Evolutionary conservation across 2,329 filamentous ascomycete genomes (phyloP).

Genomic region (Zasmidium citrigriseum): DNA sequence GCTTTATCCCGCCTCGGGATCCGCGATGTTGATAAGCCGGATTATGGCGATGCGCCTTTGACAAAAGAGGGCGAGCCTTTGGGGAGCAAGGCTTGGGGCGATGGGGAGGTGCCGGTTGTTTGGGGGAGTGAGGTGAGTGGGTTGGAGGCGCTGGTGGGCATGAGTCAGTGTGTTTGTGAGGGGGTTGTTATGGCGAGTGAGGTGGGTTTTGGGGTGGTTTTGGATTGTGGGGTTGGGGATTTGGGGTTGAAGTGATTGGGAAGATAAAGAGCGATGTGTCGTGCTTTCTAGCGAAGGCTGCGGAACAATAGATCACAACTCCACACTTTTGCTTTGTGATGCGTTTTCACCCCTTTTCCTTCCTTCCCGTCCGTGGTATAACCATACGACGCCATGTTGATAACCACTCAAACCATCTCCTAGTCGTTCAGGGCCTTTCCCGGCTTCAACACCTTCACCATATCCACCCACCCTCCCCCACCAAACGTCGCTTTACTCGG

Average conservation of each 20-base stretch:
- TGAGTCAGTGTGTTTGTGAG: constrained; percentile 50
- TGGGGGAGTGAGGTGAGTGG: constrained; percentile 69
- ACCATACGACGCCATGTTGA: background rate
- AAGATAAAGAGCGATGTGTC: too few relatives aligned
- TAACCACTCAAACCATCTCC: background rate
- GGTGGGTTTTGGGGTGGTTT: constrained; percentile 62
- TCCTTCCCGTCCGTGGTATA: background rate
- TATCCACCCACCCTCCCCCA: constrained; percentile 78
- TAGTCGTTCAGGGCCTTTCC: background rate
- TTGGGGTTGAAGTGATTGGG: too few relatives aligned
- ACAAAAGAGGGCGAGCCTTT: constrained; percentile 31
- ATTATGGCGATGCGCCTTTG: constrained; percentile 58
- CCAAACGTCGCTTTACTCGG: constrained; percentile 70
- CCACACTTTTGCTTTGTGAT: background rate
- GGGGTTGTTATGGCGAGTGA: constrained; percentile 63
- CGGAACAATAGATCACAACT: too few relatives aligned
- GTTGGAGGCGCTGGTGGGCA: constrained; percentile 63
- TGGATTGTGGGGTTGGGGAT: constrained; percentile 43
- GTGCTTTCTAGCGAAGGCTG: too few relatives aligned
- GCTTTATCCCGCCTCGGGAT: constrained; percentile 56
- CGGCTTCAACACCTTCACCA: constrained; percentile 58
- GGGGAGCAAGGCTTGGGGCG: constrained; percentile 25
- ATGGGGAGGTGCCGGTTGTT: constrained; percentile 52
- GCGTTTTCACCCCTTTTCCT: background rate
- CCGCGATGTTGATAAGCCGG: constrained; percentile 50